phyloP scores from a whole-genome alignment of 805 yeast genomes.

The Candida glaebosa region DNA sequence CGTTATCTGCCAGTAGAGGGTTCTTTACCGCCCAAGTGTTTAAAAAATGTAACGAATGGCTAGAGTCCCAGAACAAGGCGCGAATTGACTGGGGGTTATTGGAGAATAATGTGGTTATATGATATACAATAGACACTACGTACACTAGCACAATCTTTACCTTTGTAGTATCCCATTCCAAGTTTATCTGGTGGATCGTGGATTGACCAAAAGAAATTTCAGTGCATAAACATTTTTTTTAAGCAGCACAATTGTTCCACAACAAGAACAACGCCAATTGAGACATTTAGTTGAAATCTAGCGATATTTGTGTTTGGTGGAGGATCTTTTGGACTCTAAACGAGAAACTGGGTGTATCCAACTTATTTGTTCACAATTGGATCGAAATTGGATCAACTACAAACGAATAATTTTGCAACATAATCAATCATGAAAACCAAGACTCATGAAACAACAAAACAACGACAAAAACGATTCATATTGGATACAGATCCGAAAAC shows the following conservation, averaged over 20 bases:
- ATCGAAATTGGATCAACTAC: too few species aligned
- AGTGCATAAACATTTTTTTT: neutral
- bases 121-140: neutral
- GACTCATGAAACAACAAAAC: conserved; percentile 14
- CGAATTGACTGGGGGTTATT: conserved; percentile 65
- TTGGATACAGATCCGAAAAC: conserved; percentile 51
- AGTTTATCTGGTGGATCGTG: neutral
- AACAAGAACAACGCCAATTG: neutral
- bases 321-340: neutral
- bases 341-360: neutral
- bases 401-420: neutral
- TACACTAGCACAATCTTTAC: too few species aligned
- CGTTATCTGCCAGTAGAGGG: conserved; percentile 82
- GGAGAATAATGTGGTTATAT: conserved; percentile 24
- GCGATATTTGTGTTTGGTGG: neutral
- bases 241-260: neutral
- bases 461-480: conserved; percentile 47
- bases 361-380: too few species aligned
- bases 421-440: conserved; percentile 1
- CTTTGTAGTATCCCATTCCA: too few species aligned
- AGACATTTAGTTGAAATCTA: conserved; percentile 1
- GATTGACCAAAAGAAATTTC: neutral
- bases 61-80: conserved; percentile 40
- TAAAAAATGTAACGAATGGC: conserved; percentile 74
- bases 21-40: conserved; percentile 80